Base-by-base conservation (phyloP, 176 grass and related monocot species). In the Ampelocalamus luodianensis region DNA sequence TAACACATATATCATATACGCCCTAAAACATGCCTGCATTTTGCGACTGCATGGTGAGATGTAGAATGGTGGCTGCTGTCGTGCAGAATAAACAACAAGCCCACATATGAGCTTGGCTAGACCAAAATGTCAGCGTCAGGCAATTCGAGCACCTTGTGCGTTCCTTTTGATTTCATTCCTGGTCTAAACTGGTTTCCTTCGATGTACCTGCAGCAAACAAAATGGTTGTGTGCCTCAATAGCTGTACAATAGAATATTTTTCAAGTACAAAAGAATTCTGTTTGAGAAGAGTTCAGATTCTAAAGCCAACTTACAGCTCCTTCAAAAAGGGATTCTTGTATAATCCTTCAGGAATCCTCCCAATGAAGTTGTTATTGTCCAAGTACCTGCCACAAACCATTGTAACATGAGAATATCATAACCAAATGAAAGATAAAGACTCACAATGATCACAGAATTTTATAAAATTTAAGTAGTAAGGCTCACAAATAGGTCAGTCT, bases 401-500 rank as follows among this genome's bases (percentile, higher is more conserved):
- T 58, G 44, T 36, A 27, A 45, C 17, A 63, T 24, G 4, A 40
- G 8, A 80, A 87, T 17, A 48, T 22, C 60, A 68, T 23, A 85
- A 77, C 16, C 24, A 56, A 10, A 72, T 26, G 73, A 39, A 83
- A 13, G 1, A 56, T 65, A 36, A 12, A 6, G 26, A 42, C 13
- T 49, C 12, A 32, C 8, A 24, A 4, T 20, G 12, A 37, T 75
- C 42, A 27, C 6, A 8, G 14, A 70, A 63, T 10, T 32, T 15
- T 13, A 13, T 9, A 77, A 45, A 29, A 12, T 76, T 14, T 65
- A 79, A 72, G 68, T 23, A 73, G 55, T 3, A 23, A 79, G 56
- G 80, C 95, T 95, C 87, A 99, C 96, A 99, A 75, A 76, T 92
- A 99, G 38, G 87, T 94, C 80, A 99, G 81, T 92, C 96, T 99